Evolutionary conservation across 306 rosid species (phyloP).

Genomic region (Cucurbita maxima): DNA sequence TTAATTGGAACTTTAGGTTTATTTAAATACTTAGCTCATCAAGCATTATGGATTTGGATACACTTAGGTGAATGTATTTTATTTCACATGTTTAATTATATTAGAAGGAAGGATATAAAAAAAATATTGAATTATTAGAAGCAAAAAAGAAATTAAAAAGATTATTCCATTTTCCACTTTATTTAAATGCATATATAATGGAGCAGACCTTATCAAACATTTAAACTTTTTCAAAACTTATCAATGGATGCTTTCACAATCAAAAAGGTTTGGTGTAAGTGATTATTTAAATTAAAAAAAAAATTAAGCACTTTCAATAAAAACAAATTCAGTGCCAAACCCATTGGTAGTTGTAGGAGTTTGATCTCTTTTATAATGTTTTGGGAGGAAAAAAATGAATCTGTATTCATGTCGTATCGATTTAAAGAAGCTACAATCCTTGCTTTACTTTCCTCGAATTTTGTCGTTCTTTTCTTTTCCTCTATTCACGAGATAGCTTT

Average conservation of each 20-base stretch:
- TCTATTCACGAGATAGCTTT: too few relatives aligned
- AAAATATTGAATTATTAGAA: not conserved
- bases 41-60: not conserved
- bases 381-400: too few relatives aligned
- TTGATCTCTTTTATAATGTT: not conserved
- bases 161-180: not conserved
- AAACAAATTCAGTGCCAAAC: not conserved
- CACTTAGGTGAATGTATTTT: not conserved
- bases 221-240: not conserved
- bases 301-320: not conserved
- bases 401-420: too few relatives aligned
- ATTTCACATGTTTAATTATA: not conserved
- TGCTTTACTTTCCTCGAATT: too few relatives aligned
- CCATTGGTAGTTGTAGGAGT: not conserved
- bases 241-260: not conserved
- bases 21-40: not conserved
- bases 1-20: not conserved
- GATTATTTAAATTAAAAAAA: not conserved
- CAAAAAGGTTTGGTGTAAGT: not conserved
- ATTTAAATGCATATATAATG: not conserved
- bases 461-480: too few relatives aligned
- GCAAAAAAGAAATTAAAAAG: not conserved
- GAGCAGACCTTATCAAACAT: not conserved
- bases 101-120: not conserved
- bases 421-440: too few relatives aligned